Base-by-base conservation (phyloP, 1,284 basidiomycete genomes). In the Moesziomyces sp. region DNA sequence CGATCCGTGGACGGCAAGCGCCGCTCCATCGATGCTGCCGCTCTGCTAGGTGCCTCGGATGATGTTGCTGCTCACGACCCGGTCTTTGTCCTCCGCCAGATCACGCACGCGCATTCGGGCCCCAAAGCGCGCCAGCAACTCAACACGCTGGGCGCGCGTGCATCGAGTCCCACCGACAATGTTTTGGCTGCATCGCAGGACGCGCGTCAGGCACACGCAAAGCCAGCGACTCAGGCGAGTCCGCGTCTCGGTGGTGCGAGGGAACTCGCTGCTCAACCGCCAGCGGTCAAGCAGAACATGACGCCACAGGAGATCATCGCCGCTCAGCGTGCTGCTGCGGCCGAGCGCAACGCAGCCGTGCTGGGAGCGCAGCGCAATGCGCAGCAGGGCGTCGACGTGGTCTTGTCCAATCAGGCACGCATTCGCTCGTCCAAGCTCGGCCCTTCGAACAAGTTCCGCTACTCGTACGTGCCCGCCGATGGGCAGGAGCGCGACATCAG, bases 391-490 rank as follows among this genome's bases (percentile, higher is more conserved):
- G 88, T 96, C 76, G 94, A 97, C 77, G 89, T 97, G 16, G 85
- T 93, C 5, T 86, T 97, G 8, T 91, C 92, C 9, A 91, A 93
- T 16, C 91, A 92, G 73, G 91, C 89, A 0, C 89, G 92, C 76
- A 88, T 97, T n/a, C 91, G 94, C 24, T 94, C 92, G 77, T 89
- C 91, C 3, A 88, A 92, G 18, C 69, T 82, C 14, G 89, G 90
- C 60, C 89, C 88, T 45, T 46, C 51, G 4, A 90, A 92, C 76
- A 87, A 87, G 54, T 91, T 93, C 86, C 89, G 94, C 0, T 97
- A 97, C 82, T 96, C 93, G 28, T 97, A 94, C 80, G 90, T 97
- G 45, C 91, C 93, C 1, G 92, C 92, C 67, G 93, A 93, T 10
- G 76, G 74, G 11, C 92, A 92, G 84, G 91, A 91, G 3, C 91